A percentile compares a stretch with the other conserved stretches of the same genome.
Evolutionary conservation across 305 asterid species (phyloP).

Genomic region (Fraxinus floribunda): DNA sequence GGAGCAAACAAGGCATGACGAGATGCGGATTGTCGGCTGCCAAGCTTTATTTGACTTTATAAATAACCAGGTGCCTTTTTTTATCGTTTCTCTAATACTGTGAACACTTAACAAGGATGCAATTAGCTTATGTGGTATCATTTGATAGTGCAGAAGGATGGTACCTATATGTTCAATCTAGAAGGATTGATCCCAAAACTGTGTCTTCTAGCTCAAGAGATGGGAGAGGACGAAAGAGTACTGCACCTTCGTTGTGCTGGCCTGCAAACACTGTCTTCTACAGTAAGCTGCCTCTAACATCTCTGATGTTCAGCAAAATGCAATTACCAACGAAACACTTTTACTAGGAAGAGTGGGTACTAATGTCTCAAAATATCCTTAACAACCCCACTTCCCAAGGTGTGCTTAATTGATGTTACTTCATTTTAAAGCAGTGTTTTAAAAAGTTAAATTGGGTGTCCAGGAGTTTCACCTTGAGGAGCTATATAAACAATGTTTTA

Average conservation of each 20-base stretch:
- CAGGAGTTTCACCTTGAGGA: background rate
- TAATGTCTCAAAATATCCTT: background rate
- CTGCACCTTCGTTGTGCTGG: slow-evolving; percentile 62
- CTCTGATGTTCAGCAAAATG: slow-evolving; percentile 15
- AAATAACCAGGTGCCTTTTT: slow-evolving; percentile 61
- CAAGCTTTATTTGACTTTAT: slow-evolving; percentile 71
- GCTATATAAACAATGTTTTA: background rate
- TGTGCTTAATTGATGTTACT: background rate
- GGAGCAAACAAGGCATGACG: slow-evolving; percentile 66
- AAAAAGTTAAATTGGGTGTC: background rate
- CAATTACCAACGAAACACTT: slow-evolving; percentile 16
- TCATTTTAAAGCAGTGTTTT: background rate
- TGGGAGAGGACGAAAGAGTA: slow-evolving; percentile 57
- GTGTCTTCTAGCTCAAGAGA: slow-evolving; percentile 73
- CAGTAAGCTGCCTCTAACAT: slow-evolving; percentile 39
- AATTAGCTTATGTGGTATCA: slow-evolving; percentile 24
- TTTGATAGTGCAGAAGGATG: slow-evolving; percentile 53
- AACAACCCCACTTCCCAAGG: background rate
- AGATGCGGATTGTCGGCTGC: slow-evolving; percentile 62
- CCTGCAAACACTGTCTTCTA: slow-evolving; percentile 69
- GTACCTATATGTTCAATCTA: slow-evolving; percentile 68
- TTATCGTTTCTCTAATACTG: slow-evolving; percentile 10
- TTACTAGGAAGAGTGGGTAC: slow-evolving; percentile 7
- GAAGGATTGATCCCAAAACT: slow-evolving; percentile 79
- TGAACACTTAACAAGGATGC: slow-evolving; percentile 12